Conservation (phyloP, 352 stramenopile species). For the Phytophthora sp. region DNA sequence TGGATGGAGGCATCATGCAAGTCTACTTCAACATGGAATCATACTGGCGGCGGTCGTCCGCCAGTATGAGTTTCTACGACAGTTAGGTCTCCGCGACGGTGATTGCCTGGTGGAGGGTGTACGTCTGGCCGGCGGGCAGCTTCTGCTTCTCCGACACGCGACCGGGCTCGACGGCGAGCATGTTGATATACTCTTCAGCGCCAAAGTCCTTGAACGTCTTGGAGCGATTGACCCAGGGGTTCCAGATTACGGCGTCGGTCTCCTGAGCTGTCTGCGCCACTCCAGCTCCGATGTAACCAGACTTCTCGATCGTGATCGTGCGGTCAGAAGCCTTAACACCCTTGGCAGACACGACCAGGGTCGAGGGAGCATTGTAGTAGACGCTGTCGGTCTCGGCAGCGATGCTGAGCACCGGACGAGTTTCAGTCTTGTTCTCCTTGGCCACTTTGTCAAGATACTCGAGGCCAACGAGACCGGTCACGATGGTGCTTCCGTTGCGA, state of each 20-base stretch:
- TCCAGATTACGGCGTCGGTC: slow-evolving; percentile 91
- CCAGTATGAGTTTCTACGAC: too few relatives aligned
- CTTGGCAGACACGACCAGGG: slow-evolving; percentile 60
- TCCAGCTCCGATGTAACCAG: slow-evolving; percentile 46
- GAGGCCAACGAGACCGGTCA: slow-evolving; percentile 88
- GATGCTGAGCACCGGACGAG: slow-evolving; percentile 58
- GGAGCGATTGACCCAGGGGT: slow-evolving; percentile 93
- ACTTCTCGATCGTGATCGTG: slow-evolving; percentile 71
- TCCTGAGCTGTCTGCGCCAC: slow-evolving; percentile 20
- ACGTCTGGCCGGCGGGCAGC: slow-evolving; percentile 50
- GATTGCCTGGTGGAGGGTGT: slow-evolving; percentile 42
- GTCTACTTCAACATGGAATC: slow-evolving; percentile 27
- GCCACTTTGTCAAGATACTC: slow-evolving; percentile 89
- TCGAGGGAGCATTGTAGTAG: slow-evolving; percentile 70
- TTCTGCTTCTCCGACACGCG: slow-evolving; percentile 54
- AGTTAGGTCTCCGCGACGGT: slow-evolving; percentile 7
- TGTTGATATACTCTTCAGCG: slow-evolving; percentile 93
- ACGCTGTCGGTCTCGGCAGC: slow-evolving; percentile 88
- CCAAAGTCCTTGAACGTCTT: slow-evolving; percentile 93
- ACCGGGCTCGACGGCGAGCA: slow-evolving; percentile 96
- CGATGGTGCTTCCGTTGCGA: slow-evolving; percentile 44
- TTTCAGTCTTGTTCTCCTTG: slow-evolving; percentile 56
- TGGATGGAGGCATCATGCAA: slow-evolving; percentile 2
- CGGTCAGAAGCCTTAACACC: slow-evolving; percentile 41
- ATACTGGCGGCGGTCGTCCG: too few relatives aligned